Percentiles rank a stretch among this genome's conserved stretches.
These are phyloP conservation scores for Colletotrichum liaoningense DNA, from an alignment of 2,329 filamentous ascomycete genomes.

Conservation along the genomic window DNA sequence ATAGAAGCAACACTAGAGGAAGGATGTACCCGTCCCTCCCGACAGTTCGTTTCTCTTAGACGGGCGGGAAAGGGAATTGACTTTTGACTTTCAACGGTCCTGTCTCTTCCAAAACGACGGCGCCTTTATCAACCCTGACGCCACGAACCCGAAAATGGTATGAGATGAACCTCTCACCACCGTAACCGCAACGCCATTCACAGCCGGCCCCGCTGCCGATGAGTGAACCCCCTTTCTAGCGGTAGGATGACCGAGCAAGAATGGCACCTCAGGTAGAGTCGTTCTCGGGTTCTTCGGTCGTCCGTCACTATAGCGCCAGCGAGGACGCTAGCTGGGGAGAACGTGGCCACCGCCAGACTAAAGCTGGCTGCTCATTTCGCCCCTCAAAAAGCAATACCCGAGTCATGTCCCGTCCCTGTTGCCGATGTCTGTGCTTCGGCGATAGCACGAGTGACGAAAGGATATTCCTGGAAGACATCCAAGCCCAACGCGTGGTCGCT, in stretches of 20 bases:
- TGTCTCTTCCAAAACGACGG: conserved; percentile 20
- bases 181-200: neutral
- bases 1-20: neutral
- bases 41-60: conserved; percentile 3
- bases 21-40: conserved; percentile 24
- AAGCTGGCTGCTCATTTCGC: neutral
- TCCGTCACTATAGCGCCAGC: neutral
- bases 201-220: neutral
- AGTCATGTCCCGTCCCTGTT: conserved; percentile 18
- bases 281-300: conserved; percentile 4
- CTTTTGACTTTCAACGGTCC: conserved; percentile 13
- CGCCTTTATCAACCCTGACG: neutral
- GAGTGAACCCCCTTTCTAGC: neutral
- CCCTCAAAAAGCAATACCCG: neutral
- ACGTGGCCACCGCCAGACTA: neutral
- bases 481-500: neutral
- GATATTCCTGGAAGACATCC: neutral
- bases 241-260: neutral
- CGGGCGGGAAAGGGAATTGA: neutral
- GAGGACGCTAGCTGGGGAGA: conserved; percentile 2
- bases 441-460: conserved; percentile 8
- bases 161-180: conserved; percentile 7
- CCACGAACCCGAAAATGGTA: conserved; percentile 5
- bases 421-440: conserved; percentile 4
- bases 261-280: neutral